Percentiles rank a stretch among this genome's conserved stretches.
Evolutionary conservation across 2,329 filamentous ascomycete genomes (phyloP).

Genomic region (Exutisphaerella laricina): DNA sequence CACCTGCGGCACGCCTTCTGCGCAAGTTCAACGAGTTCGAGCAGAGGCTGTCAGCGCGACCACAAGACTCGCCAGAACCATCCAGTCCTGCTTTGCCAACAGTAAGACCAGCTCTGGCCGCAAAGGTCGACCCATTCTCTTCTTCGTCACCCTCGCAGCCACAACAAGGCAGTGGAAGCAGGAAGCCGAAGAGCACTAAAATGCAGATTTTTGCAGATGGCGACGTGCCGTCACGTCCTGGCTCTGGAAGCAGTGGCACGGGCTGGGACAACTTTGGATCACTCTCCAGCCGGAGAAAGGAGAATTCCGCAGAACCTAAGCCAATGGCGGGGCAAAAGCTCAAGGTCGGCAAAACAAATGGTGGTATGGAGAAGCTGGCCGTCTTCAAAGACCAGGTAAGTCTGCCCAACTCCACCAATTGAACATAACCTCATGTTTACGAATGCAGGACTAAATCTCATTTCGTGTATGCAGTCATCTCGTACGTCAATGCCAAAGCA

Average conservation of each 20-base stretch:
- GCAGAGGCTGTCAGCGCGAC: conserved; percentile 63
- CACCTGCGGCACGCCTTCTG: conserved; percentile 71
- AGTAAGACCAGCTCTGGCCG: conserved; percentile 73
- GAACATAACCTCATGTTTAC: conserved; percentile 61
- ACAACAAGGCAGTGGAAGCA: conserved; percentile 43
- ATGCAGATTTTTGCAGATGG: conserved; percentile 83
- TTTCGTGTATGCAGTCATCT: conserved; percentile 51
- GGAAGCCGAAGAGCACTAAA: conserved; percentile 70
- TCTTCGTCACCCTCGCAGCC: conserved; percentile 57
- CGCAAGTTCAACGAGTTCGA: conserved; percentile 94
- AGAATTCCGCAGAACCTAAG: conserved; percentile 78
- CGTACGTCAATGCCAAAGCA: conserved; percentile 23
- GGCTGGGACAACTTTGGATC: conserved; percentile 93
- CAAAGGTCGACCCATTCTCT: conserved; percentile 79
- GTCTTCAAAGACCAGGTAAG: conserved; percentile 97
- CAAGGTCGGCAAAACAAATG: conserved; percentile 78
- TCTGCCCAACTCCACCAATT: conserved; percentile 27
- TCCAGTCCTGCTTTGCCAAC: conserved; percentile 81
- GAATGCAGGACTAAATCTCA: conserved; percentile 87
- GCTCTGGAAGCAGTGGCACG: conserved; percentile 52
- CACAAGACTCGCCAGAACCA: conserved; percentile 59
- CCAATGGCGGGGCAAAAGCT: conserved; percentile 91
- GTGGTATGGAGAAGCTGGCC: conserved; percentile 70
- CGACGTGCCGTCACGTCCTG: conserved; percentile 49
- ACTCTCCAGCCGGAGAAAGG: conserved; percentile 82